Evolutionary conservation across 164 flowering plant genomes (phyloP).

Genomic region (Nymphaea thermarum): DNA sequence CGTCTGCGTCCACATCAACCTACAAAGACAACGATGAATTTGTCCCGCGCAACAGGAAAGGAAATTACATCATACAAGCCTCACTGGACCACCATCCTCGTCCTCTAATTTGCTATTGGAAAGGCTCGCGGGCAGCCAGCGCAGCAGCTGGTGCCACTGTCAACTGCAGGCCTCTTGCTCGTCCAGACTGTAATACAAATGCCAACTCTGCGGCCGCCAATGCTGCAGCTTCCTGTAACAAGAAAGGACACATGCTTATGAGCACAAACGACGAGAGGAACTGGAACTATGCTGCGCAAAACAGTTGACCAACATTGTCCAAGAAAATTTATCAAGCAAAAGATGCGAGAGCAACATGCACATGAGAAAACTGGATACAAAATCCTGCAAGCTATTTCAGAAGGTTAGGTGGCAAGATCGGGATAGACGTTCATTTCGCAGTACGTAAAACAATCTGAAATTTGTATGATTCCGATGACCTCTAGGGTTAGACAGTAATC

Average conservation of each 20-base stretch:
- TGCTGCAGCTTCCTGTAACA: conserved; percentile 60
- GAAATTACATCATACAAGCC: neutral
- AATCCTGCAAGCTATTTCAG: too few relatives aligned
- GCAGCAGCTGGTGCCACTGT: conserved; percentile 39
- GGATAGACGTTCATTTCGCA: too few relatives aligned
- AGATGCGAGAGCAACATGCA: too few relatives aligned
- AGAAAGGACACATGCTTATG: neutral
- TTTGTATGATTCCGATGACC: too few relatives aligned
- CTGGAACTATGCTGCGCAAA: neutral
- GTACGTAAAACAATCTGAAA: too few relatives aligned
- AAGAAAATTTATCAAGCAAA: neutral
- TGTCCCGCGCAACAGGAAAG: neutral
- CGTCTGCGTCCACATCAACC: neutral
- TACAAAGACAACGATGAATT: neutral
- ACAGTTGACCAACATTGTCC: neutral
- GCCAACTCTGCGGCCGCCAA: conserved; percentile 87
- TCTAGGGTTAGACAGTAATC: too few relatives aligned
- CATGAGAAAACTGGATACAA: too few relatives aligned
- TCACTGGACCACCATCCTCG: neutral
- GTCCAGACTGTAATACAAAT: conserved; percentile 69
- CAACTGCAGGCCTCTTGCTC: conserved; percentile 55
- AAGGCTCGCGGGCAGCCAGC: conserved; percentile 25
- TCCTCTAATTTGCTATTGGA: conserved; percentile 5
- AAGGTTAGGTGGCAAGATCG: too few relatives aligned
- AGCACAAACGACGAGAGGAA: neutral